Evolutionary conservation across 345 rosid genomes (phyloP).

Genomic region (Combretum micranthum): DNA sequence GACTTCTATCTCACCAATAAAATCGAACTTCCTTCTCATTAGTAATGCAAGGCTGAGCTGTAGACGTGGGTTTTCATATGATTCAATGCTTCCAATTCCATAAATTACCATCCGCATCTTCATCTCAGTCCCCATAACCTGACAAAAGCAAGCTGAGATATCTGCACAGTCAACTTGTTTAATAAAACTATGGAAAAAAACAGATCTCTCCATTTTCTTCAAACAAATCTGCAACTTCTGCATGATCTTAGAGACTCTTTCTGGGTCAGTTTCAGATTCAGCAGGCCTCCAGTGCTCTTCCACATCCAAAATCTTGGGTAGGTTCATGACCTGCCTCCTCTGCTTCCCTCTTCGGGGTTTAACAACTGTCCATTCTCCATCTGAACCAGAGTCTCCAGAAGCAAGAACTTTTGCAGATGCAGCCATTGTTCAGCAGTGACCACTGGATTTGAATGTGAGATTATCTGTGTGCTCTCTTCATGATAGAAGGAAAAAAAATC

Average conservation of each 20-base stretch:
- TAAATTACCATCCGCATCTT: constrained; percentile 61
- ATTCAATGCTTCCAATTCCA: constrained; percentile 84
- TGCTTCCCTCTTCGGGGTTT: constrained; percentile 41
- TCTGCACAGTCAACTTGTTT: constrained; percentile 52
- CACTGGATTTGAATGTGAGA: no score
- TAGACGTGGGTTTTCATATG: constrained; percentile 61
- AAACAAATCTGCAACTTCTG: constrained; percentile 46
- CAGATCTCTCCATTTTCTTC: constrained; percentile 46
- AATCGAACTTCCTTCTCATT: constrained; percentile 61
- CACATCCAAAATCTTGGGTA: constrained; percentile 17
- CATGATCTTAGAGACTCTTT: constrained; percentile 44
- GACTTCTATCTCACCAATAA: constrained; percentile 67
- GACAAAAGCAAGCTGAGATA: constrained; percentile 27
- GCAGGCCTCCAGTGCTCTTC: constrained; percentile 45
- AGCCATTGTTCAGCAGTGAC: constrained; percentile 19
- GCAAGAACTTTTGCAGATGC: constrained; percentile 30
- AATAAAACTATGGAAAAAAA: constrained; percentile 43
- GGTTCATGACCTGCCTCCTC: constrained; percentile 24
- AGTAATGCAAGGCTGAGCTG: constrained; percentile 72
- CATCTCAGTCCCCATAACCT: constrained; percentile 49
- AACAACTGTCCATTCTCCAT: constrained; percentile 77
- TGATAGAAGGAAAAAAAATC: no score
- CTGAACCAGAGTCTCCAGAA: constrained; percentile 16
- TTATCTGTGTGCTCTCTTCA: no score
- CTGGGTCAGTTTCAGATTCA: constrained; percentile 36